Conservation (phyloP, 2,329 filamentous ascomycete species). For the Bertia moriformis region DNA sequence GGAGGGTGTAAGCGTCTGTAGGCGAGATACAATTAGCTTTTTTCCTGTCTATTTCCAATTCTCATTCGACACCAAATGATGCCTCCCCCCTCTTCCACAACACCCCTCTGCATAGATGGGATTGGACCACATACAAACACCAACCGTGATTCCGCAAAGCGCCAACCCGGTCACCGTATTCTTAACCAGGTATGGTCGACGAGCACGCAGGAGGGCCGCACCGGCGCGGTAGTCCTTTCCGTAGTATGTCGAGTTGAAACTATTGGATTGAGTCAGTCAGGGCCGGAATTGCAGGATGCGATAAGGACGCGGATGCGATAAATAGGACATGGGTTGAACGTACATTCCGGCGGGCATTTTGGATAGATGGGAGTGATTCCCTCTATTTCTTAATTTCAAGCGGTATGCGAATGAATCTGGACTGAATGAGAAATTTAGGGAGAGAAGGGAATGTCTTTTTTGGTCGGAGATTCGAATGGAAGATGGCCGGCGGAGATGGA, state of each 20-base stretch:
- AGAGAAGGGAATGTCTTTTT: no score
- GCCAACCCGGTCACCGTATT: slow-evolving; percentile 71
- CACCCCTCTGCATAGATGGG: no score
- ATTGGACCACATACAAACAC: slow-evolving; percentile 71
- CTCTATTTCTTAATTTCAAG: no score
- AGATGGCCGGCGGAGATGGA: no score
- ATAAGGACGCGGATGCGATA: not conserved
- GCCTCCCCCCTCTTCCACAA: no score
- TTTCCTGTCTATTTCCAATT: no score
- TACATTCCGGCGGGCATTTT: slow-evolving; percentile 11
- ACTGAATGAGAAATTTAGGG: no score
- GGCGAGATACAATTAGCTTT: not conserved
- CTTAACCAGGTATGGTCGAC: slow-evolving; percentile 80
- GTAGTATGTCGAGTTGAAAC: slow-evolving; percentile 65
- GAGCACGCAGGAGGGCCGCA: slow-evolving; percentile 76
- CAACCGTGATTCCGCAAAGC: slow-evolving; percentile 61
- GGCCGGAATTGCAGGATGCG: not conserved
- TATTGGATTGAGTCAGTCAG: not conserved
- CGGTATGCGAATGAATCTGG: no score
- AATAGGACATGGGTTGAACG: not conserved
- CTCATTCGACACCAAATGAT: no score
- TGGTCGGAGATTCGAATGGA: no score
- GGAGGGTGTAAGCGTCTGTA: not conserved
- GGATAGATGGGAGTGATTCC: slow-evolving; percentile 1
- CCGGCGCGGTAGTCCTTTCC: slow-evolving; percentile 74